Base-by-base conservation (phyloP, 176 grass and related monocot species). In the Avena sativa region DNA sequence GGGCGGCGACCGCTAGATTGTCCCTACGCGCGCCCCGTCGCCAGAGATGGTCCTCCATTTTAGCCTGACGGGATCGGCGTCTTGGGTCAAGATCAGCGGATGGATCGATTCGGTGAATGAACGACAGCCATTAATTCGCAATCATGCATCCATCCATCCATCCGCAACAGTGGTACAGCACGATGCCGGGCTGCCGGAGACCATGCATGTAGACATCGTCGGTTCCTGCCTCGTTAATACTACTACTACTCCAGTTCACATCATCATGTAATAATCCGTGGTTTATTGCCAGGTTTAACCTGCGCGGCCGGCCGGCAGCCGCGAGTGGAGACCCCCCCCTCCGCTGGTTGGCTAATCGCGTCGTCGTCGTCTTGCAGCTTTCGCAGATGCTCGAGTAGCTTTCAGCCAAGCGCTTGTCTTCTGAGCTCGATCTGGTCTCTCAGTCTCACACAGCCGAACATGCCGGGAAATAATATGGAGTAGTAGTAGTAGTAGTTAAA, bases 331-430 rank as follows among this genome's bases (percentile, higher is more conserved):
- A 25, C 20, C 57, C 20, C 57, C 50, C 74, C 68, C 69, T 52
- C 63, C 47, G 62, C 19, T 81, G 46, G 63, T 63, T 13, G 61
- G 79, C 67, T 81, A 81, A 36, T 32, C 17, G 74, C 63, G 73
- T 32, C 51, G 71, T 78, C 61, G 69, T 43, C 40, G 40, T 6
- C 38, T 25, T 36, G 86, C 86, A 83, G 62, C 86, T 78, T 88
- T 88, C 36, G 10, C 71, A 67, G 71, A 19, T 81, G 74, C 21
- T 49, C 66, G 75, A 58, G 2, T 75, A 83, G 47, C 80, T 71
- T 53, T 83, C 40, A 43, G 40, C 40, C 40, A 5, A 60, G 25
- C 55, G 15, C 43, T 32, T 79, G 64, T 68, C 50, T 50, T 16
- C 25, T 59, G 52, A 71, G 16, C 21, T 28, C 23, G 23, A 23